A percentile compares a stretch with the other conserved stretches of the same genome.
These are phyloP conservation scores for Ophiostoma sp. DNA, from an alignment of 2,329 filamentous ascomycete species.

Conservation along the genomic window DNA sequence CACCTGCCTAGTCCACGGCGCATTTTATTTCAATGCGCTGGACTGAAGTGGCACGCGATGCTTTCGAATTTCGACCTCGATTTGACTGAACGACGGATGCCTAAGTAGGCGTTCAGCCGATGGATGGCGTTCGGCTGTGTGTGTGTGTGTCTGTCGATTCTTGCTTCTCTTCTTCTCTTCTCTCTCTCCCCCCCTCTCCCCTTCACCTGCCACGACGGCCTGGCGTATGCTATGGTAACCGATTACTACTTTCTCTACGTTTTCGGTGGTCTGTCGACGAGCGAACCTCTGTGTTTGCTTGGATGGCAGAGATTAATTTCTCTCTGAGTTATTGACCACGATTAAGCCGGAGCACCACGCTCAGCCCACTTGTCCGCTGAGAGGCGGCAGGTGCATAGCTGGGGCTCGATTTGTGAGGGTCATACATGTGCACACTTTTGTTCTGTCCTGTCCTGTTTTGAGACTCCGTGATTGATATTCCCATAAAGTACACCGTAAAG, in stretches of 20 bases:
- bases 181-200: not conserved
- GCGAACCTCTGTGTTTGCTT: slow-evolving; percentile 22
- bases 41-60: not conserved
- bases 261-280: slow-evolving; percentile 77
- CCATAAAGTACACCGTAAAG: not conserved
- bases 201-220: slow-evolving; percentile 54
- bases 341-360: slow-evolving; percentile 98
- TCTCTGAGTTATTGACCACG: slow-evolving; percentile 60
- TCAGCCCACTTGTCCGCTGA: slow-evolving; percentile 72
- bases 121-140: not conserved
- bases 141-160: not conserved
- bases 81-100: not conserved
- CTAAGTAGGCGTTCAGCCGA: not conserved
- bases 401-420: slow-evolving; percentile 90
- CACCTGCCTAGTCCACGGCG: not conserved
- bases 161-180: not conserved
- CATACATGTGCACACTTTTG: slow-evolving; percentile 57
- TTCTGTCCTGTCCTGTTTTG: not conserved
- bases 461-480: not conserved
- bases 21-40: not conserved
- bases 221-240: slow-evolving; percentile 58
- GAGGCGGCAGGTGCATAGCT: slow-evolving; percentile 81
- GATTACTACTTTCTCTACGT: slow-evolving; percentile 58
- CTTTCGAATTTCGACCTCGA: not conserved
- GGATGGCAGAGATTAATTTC: slow-evolving; percentile 67